phyloP scores from a whole-genome alignment of 768 basidiomycete genomes.

The Inosperma sp. region DNA sequence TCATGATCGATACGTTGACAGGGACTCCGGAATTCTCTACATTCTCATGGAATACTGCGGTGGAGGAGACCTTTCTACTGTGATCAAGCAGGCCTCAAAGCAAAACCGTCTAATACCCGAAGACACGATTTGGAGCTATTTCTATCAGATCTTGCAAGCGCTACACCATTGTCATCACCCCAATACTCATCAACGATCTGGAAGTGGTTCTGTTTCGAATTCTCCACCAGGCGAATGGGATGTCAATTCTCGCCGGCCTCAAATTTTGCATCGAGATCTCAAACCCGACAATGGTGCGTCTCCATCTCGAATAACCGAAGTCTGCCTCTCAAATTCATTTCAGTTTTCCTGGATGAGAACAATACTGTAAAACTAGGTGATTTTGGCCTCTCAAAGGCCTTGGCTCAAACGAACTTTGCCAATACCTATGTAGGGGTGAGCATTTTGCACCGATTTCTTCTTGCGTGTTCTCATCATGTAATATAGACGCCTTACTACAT shows the following conservation, averaged over 20 bases:
- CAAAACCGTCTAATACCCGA: slow-evolving; percentile 75
- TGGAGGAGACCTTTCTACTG: slow-evolving; percentile 85
- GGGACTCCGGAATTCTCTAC: slow-evolving; percentile 85
- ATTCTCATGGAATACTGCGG: slow-evolving; percentile 99
- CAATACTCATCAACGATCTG: slow-evolving; percentile 45
- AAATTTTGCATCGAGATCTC: slow-evolving; percentile 89
- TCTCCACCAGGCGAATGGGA: slow-evolving; percentile 33
- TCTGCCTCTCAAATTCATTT: not conserved
- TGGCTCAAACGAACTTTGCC: slow-evolving; percentile 83
- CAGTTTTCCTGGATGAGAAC: slow-evolving; percentile 85
- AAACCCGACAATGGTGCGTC: slow-evolving; percentile 93
- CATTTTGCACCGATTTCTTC: slow-evolving; percentile 10
- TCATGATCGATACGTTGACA: slow-evolving; percentile 88
- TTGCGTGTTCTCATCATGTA: not conserved
- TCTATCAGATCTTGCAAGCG: slow-evolving; percentile 88
- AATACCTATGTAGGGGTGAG: slow-evolving; percentile 95
- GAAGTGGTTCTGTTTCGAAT: slow-evolving; percentile 34
- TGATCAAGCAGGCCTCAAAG: slow-evolving; percentile 78
- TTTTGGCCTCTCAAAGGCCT: slow-evolving; percentile 92
- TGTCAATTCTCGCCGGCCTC: slow-evolving; percentile 53
- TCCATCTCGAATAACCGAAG: not conserved
- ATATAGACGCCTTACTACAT: slow-evolving; percentile 96
- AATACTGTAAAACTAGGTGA: slow-evolving; percentile 94
- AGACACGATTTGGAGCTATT: slow-evolving; percentile 93
- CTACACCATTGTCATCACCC: slow-evolving; percentile 93